Conservation (phyloP, 176 grass and related monocot genomes). For the Triticum timopheevii region DNA sequence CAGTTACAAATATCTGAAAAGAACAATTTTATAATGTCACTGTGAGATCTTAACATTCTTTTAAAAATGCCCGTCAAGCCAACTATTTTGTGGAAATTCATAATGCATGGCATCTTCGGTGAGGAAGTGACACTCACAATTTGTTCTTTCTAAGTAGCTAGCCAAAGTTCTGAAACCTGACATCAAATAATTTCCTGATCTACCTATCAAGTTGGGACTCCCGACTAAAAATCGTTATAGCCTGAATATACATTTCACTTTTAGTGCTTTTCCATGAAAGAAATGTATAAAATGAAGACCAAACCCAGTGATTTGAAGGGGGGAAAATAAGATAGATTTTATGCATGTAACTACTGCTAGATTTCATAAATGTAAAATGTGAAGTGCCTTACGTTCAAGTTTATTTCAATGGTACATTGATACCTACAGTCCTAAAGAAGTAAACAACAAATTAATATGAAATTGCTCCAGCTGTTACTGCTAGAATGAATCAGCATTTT, state of each 20-base stretch:
- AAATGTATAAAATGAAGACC: neutral
- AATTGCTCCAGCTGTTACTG: conserved; percentile 1
- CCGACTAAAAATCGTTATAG: no score
- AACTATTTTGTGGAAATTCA: conserved; percentile 30
- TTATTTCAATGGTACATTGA: conserved; percentile 16
- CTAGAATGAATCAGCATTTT: conserved; percentile 29
- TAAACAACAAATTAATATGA: conserved; percentile 12
- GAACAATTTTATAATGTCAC: conserved; percentile 6
- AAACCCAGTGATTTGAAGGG: neutral
- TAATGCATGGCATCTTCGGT: conserved; percentile 8
- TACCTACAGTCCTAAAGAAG: conserved; percentile 23
- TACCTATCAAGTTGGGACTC: no score
- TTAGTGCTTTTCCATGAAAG: neutral
- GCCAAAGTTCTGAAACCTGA: neutral
- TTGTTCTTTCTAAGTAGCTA: conserved; percentile 3
- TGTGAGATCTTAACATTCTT: neutral
- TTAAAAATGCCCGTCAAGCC: neutral
- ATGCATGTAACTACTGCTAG: neutral
- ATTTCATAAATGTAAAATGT: neutral
- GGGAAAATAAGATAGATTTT: neutral
- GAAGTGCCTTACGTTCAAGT: neutral
- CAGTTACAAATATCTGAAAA: conserved; percentile 27
- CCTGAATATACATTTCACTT: neutral
- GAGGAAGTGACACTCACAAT: neutral
- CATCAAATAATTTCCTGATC: neutral